Evolutionary conservation across 1,139 yeast species (phyloP).

Genomic region (Hemisphaericaspora xylofermentans): DNA sequence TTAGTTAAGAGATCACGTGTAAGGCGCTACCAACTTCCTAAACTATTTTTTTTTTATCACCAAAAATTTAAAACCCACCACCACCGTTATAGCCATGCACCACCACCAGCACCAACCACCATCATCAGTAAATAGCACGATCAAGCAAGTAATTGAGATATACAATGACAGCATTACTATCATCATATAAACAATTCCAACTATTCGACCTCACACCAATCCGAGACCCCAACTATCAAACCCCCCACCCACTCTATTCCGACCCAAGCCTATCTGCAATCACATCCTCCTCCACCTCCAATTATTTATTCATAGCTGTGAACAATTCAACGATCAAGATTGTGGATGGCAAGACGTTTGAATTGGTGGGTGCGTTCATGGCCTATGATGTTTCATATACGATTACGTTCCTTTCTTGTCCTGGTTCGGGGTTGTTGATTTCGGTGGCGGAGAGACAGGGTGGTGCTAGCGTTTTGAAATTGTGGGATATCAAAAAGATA

Average conservation of each 20-base stretch:
- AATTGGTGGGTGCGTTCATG: slow-evolving; percentile 47
- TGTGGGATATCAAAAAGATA: slow-evolving; percentile 68
- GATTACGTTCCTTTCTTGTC: slow-evolving; percentile 53
- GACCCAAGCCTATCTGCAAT: slow-evolving; percentile 70
- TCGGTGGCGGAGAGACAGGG: slow-evolving; percentile 79
- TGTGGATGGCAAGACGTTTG: slow-evolving; percentile 27
- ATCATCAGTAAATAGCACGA: background rate
- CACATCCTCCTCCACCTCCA: slow-evolving; percentile 48
- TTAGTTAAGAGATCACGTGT: no score
- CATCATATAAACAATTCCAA: slow-evolving; percentile 84
- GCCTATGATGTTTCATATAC: slow-evolving; percentile 69
- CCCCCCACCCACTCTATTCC: slow-evolving; percentile 68
- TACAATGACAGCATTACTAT: slow-evolving; percentile 18
- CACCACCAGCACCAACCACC: background rate
- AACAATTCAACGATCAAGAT: slow-evolving; percentile 57
- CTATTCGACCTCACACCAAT: slow-evolving; percentile 84
- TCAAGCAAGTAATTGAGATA: background rate
- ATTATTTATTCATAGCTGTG: slow-evolving; percentile 58
- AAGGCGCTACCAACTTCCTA: background rate
- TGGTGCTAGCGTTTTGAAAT: slow-evolving; percentile 59
- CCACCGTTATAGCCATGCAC: background rate
- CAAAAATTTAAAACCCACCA: background rate
- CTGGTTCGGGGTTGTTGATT: slow-evolving; percentile 48
- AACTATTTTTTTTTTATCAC: no score
- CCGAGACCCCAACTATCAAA: slow-evolving; percentile 73